Conservation (phyloP, 495 filamentous ascomycete species). For the Hypoxylon perforatum region DNA sequence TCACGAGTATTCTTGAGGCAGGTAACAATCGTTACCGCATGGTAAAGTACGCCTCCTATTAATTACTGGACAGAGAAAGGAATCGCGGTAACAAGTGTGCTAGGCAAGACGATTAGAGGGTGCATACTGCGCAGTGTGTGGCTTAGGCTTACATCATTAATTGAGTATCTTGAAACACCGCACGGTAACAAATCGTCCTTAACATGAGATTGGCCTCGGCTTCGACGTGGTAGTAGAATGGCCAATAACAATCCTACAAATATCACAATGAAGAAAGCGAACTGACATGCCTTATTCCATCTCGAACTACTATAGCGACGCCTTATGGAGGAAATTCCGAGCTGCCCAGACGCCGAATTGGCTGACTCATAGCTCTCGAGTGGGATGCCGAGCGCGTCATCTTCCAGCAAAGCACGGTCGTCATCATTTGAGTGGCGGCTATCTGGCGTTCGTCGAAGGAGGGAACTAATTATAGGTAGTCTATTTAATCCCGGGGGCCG, state of each 20-base stretch:
- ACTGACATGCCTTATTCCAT: constrained; percentile 22
- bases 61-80: constrained; percentile 56
- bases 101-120: constrained; percentile 23
- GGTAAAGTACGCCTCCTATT: constrained; percentile 48
- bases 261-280: constrained; percentile 24
- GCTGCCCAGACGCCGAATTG: constrained; percentile 5
- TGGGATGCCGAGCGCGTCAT: constrained; percentile 39
- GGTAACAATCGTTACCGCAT: constrained; percentile 56
- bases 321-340: constrained; percentile 4
- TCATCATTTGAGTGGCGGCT: constrained; percentile 25
- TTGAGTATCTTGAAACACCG: constrained; percentile 51
- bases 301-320: neutral
- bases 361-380: constrained; percentile 26
- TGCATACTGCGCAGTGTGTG: neutral
- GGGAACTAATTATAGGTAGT: constrained; percentile 22
- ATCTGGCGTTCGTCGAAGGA: constrained; percentile 12
- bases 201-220: neutral
- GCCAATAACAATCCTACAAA: constrained; percentile 32
- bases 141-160: constrained; percentile 45
- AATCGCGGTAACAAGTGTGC: constrained; percentile 57
- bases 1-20: constrained; percentile 49
- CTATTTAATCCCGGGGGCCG: constrained; percentile 5
- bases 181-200: constrained; percentile 44
- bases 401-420: constrained; percentile 38
- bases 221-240: constrained; percentile 19